A percentile compares a stretch with the other conserved stretches of the same genome.
These are phyloP conservation scores for Nematodospora anomalae DNA, from an alignment of 1,139 yeast species.

Conservation along the genomic window DNA sequence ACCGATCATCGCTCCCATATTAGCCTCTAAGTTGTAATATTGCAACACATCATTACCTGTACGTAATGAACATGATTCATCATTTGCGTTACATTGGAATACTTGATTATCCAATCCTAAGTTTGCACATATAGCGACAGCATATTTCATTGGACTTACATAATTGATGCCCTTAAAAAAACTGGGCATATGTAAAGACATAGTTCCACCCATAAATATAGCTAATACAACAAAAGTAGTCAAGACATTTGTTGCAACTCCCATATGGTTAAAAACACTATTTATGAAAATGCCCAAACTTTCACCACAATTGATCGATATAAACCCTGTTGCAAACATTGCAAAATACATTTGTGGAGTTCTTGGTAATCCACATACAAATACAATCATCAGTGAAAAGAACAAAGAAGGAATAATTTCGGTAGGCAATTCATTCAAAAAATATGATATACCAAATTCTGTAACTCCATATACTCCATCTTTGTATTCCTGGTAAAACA, in stretches of 20 bases:
- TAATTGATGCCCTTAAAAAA: slow-evolving; percentile 71
- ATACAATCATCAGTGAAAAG: slow-evolving; percentile 61
- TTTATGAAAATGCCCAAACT: slow-evolving; percentile 78
- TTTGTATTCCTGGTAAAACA: slow-evolving; percentile 75
- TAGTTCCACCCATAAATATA: slow-evolving; percentile 82
- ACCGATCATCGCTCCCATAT: slow-evolving; percentile 24
- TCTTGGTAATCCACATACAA: slow-evolving; percentile 75
- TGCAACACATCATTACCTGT: slow-evolving; percentile 38
- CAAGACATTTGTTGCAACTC: slow-evolving; percentile 73
- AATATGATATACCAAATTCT: slow-evolving; percentile 66
- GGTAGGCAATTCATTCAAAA: slow-evolving; percentile 70
- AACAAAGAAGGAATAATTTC: slow-evolving; percentile 62
- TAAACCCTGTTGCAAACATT: slow-evolving; percentile 54
- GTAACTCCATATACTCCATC: slow-evolving; percentile 71
- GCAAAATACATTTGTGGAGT: slow-evolving; percentile 67
- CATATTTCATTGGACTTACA: slow-evolving; percentile 72
- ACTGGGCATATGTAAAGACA: slow-evolving; percentile 73
- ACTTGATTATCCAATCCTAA: slow-evolving; percentile 34
- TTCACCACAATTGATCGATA: slow-evolving; percentile 74
- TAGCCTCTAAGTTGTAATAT: slow-evolving; percentile 24
- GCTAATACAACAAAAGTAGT: slow-evolving; percentile 66
- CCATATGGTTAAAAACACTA: slow-evolving; percentile 72
- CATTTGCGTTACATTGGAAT: slow-evolving; percentile 29
- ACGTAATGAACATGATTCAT: slow-evolving; percentile 27
- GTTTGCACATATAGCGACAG: slow-evolving; percentile 51